Evolutionary conservation across 106 monocot genomes (phyloP), one percentile per base, ranked within the genome.

Genomic region (Dioscorea zingiberensis): DNA sequence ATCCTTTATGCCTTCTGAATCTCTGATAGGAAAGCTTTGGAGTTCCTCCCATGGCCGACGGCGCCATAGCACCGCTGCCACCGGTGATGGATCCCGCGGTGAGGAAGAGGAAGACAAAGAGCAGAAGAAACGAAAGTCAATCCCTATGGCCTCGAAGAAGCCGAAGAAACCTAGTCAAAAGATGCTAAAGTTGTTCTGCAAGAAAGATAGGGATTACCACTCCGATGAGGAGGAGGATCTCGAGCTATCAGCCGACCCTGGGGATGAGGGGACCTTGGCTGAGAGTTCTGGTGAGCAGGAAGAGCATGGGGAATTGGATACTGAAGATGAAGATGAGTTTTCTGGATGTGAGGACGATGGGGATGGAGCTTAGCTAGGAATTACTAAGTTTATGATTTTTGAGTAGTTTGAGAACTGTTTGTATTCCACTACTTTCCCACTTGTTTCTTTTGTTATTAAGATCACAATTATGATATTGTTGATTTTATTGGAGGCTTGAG

Each of bases 401-500:
- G 25, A 73, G 0, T 18, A 10, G 21, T 47, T 44, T 56, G 14
- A 23, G 0, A 68, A 22, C 8, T 0, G 87, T 88, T 17, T 13
- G 80, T 80, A 69, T 28, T 47, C 59, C 11, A 24, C 53, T n/a
- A 22, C 30, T 45, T 2, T 48, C 44, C 9, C 6, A 12, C 16
- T 63, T n/a, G 7, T 60, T 47, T 27, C 13, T 26, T 28, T 22
- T 56, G 3, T 23, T 10, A 44, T 13, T 69, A 22, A 8, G 14
- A 5, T 69, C 7, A 58, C n/a, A n/a, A n/a, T n/a, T n/a, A n/a
- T n/a, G n/a, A n/a, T n/a, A n/a, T n/a, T n/a, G n/a, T n/a, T n/a
- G 55, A 24, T 53, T 14, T 70, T 17, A 44, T 49, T 59, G 63
- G 66, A 94, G 94, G 80, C 75, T 28, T 72, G 57, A 47, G 90